Base-by-base conservation (phyloP, 208 protist species). In the Porcisia deanei region DNA sequence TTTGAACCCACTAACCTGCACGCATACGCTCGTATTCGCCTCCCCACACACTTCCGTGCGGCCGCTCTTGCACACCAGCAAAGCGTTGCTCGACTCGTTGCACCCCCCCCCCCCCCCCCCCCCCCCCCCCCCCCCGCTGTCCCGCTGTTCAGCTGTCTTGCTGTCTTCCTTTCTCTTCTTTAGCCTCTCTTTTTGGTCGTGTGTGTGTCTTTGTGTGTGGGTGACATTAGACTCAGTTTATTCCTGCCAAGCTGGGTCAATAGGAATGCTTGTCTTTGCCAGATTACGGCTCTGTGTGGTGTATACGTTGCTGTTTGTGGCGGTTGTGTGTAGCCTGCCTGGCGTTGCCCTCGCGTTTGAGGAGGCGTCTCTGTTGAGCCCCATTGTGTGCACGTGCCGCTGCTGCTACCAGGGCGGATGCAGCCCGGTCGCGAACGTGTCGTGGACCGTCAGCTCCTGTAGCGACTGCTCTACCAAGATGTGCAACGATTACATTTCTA, bases 381-480 rank as follows among this genome's bases (percentile, higher is more conserved):
- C 70, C 58, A 77, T 91, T 74, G 69, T 94, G 25, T 95, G 88
- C 79, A 90, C 85, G 39, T 95, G 91, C 63, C 89, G 91, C 52
- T 92, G 88, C 83, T 95, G 91, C 81, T 92, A 91, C 79, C 87
- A 91, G 60, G 88, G 91, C 52, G 87, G 83, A 54, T 92, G 91
- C 81, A 91, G 79, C 25, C 53, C 70, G 30, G 73, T 91, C 66
- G 79, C 76, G 20, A 90, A 94, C 66, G 78, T 85, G 5, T 85
- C 84, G 6, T 92, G 84, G 88, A 63, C 79, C 3, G 82, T 92
- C 16, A 43, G n/a, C 47, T 82, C 73, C 43, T 95, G 88, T 72
- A 59, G 70, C 39, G 71, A 83, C 34, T 93, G 88, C 79, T 87
- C 81, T 2, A 92, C 87, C 3, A 84, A 81, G 34, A 72, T 79